Percentiles rank a stretch among this genome's conserved stretches.
These are phyloP conservation scores for Vitis amurensis DNA, from an alignment of 164 flowering plant genomes.

Conservation along the genomic window DNA sequence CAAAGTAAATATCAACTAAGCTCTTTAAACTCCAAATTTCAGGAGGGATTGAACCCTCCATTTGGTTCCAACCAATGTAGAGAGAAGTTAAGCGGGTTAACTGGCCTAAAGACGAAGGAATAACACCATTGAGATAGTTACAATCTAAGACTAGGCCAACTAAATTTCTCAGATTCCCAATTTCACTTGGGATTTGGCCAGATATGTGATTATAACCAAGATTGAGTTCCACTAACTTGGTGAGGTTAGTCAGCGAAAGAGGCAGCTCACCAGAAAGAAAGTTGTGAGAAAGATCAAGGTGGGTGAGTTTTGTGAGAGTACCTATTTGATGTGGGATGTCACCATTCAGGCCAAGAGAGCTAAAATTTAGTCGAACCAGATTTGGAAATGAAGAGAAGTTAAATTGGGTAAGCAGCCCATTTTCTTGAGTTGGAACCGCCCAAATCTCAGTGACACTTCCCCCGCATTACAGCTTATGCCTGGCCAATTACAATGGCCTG, in stretches of 20 bases:
- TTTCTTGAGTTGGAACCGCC: neutral
- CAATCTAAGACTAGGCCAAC: neutral
- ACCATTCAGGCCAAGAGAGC: neutral
- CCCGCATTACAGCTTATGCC: neutral
- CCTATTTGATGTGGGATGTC: conserved; percentile 6
- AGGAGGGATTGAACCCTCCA: neutral
- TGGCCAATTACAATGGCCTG: conserved; percentile 6
- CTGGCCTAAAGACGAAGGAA: conserved; percentile 4
- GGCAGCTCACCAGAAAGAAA: conserved; percentile 4
- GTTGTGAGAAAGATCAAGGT: conserved; percentile 2
- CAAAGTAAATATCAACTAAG: neutral
- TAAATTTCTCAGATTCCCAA: neutral
- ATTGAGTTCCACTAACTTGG: conserved; percentile 4
- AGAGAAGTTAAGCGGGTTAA: neutral
- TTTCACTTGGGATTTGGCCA: conserved; percentile 3
- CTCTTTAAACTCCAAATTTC: neutral
- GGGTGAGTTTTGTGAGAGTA: conserved; percentile 7
- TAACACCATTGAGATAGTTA: conserved; percentile 10
- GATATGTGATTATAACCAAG: neutral
- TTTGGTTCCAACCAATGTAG: neutral
- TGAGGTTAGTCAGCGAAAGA: neutral
- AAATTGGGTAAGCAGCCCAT: neutral
- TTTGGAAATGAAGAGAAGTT: conserved; percentile 13
- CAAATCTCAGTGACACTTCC: conserved; percentile 4
- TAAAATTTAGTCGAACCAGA: conserved; percentile 2